phyloP scores from a whole-genome alignment of 371 early-diverging fungal genomes.

The Mortierella sp. region DNA sequence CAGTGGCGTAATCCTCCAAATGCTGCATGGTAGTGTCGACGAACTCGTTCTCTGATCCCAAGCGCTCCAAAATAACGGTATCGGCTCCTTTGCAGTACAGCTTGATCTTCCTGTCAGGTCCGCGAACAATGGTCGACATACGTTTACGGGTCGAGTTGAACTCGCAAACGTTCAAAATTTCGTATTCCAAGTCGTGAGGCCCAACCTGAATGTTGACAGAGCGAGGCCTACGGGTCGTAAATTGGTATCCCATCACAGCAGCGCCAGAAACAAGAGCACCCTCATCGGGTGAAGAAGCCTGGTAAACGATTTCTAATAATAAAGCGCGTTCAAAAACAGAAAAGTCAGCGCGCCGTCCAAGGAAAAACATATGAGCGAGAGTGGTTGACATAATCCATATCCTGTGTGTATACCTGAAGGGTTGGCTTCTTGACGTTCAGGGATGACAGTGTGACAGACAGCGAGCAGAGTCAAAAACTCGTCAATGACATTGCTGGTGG shows the following conservation, averaged over 20 bases:
- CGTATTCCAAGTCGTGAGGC: slow-evolving; percentile 80
- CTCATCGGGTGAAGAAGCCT: slow-evolving; percentile 94
- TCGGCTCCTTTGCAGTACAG: slow-evolving; percentile 99
- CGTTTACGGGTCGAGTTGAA: slow-evolving; percentile 98
- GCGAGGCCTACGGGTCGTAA: slow-evolving; percentile 88
- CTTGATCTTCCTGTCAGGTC: slow-evolving; percentile 92
- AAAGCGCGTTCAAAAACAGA: not conserved
- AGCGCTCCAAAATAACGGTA: slow-evolving; percentile 96
- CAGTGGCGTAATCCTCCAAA: slow-evolving; percentile 90
- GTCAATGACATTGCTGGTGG: slow-evolving; percentile 74
- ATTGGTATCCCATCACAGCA: slow-evolving; percentile 70
- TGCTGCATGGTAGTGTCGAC: slow-evolving; percentile 83
- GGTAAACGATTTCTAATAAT: slow-evolving; percentile 75
- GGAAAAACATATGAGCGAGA: no score
- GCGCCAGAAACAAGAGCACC: slow-evolving; percentile 93
- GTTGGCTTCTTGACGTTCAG: slow-evolving; percentile 80
- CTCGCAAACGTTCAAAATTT: slow-evolving; percentile 95
- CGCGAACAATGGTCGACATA: slow-evolving; percentile 95
- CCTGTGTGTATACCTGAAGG: slow-evolving; percentile 57
- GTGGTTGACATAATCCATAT: not conserved
- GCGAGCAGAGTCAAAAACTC: slow-evolving; percentile 90
- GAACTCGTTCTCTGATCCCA: slow-evolving; percentile 81
- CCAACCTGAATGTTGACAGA: slow-evolving; percentile 83
- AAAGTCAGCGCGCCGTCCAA: not conserved
- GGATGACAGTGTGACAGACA: slow-evolving; percentile 98